phyloP scores from a whole-genome alignment of 306 rosid genomes.

The Cicer pinnatifidum region DNA sequence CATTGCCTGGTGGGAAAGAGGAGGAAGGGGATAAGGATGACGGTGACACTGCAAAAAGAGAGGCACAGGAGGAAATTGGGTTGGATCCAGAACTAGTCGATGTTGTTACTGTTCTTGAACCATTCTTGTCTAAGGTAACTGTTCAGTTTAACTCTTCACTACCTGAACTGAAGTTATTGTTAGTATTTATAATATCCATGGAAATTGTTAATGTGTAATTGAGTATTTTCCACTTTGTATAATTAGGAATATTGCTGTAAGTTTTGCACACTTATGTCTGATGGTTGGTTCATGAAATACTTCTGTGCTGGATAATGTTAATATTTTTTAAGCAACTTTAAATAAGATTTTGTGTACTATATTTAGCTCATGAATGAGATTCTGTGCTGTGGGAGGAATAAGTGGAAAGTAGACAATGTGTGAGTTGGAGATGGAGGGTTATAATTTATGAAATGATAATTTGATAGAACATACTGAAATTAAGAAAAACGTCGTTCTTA shows the following conservation, averaged over 20 bases:
- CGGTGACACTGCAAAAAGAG: constrained; percentile 86
- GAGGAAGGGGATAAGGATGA: constrained; percentile 94
- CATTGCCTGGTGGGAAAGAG: constrained; percentile 95
- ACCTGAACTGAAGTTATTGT: constrained; percentile 5
- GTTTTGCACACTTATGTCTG: background rate
- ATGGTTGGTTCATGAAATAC: constrained; percentile 31
- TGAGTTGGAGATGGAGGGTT: constrained; percentile 12
- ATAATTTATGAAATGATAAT: background rate
- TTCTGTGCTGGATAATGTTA: constrained; percentile 21
- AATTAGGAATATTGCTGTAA: constrained; percentile 13
- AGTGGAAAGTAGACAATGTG: constrained; percentile 12
- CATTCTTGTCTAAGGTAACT: constrained; percentile 89
- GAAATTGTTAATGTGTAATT: constrained; percentile 34
- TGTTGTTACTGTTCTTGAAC: constrained; percentile 84
- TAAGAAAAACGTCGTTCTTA: background rate
- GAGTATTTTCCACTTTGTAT: constrained; percentile 1
- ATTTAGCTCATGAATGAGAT: constrained; percentile 3
- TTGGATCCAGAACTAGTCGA: constrained; percentile 81
- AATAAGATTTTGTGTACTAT: background rate
- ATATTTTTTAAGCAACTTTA: constrained; percentile 15
- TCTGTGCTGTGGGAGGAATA: background rate
- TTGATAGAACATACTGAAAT: constrained; percentile 1
- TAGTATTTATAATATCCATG: background rate
- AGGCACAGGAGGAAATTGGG: constrained; percentile 92
- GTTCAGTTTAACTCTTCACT: background rate